These are phyloP conservation scores for Coniferiporia sulphurascens DNA, from an alignment of 1,284 basidiomycete genomes.

Conservation along the genomic window DNA sequence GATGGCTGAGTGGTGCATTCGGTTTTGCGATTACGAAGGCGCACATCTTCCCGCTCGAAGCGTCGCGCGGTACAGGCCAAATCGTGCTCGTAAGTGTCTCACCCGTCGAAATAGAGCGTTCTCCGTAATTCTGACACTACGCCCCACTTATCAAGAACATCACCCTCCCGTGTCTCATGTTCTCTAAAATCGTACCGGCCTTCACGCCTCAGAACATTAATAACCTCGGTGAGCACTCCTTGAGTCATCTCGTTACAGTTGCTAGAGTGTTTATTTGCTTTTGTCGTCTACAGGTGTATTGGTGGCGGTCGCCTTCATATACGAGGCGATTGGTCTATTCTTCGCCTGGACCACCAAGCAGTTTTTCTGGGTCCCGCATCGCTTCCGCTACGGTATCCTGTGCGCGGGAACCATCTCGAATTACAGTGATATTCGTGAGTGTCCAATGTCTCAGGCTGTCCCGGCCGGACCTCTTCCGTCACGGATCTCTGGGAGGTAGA, in stretches of 20 bases:
- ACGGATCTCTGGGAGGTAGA: too few relatives aligned
- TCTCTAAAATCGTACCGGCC: slow-evolving; percentile 73
- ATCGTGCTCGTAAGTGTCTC: slow-evolving; percentile 43
- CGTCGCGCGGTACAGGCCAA: slow-evolving; percentile 55
- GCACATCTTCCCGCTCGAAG: slow-evolving; percentile 55
- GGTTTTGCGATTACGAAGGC: slow-evolving; percentile 58
- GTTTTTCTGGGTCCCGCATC: slow-evolving; percentile 73
- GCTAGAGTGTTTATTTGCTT: not conserved
- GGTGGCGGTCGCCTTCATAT: slow-evolving; percentile 48
- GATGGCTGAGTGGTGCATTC: slow-evolving; percentile 30
- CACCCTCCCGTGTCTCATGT: slow-evolving; percentile 65
- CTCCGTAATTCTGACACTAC: not conserved
- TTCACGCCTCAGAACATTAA: slow-evolving; percentile 62
- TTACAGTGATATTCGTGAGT: slow-evolving; percentile 64
- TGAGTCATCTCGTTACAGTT: not conserved
- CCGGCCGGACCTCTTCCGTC: not conserved
- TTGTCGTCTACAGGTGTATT: slow-evolving; percentile 43
- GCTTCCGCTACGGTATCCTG: slow-evolving; percentile 66
- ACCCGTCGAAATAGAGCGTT: not conserved
- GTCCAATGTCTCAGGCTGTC: not conserved
- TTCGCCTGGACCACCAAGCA: slow-evolving; percentile 56
- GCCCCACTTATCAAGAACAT: slow-evolving; percentile 45
- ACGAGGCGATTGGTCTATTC: slow-evolving; percentile 47
- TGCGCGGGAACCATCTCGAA: slow-evolving; percentile 64
- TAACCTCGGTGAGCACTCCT: slow-evolving; percentile 46